Evolutionary conservation across 2,329 filamentous ascomycete species (phyloP), one percentile per base, ranked within the genome.

Genomic region (Cladosporium halotolerans): DNA sequence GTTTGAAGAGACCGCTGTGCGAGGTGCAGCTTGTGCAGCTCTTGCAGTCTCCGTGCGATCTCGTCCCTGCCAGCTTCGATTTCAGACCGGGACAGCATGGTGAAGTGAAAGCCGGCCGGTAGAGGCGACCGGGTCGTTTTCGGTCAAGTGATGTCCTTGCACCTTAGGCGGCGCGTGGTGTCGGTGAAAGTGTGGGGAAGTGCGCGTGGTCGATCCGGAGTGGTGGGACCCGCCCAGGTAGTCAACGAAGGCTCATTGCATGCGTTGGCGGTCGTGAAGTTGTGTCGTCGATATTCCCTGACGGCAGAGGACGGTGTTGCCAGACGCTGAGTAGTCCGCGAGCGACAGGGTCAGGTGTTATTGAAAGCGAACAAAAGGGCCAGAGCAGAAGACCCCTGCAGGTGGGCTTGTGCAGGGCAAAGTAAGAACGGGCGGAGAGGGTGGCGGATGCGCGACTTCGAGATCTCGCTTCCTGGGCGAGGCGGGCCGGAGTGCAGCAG

Each of bases 11-110:
- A 18, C 11, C 32, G 40, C 32, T 42, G 39, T 14, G 48, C 40
- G 18, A 51, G 48, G 31, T 51, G 48, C 32, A 51, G 38, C n/a
- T 51, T 51, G 48, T 51, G 48, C 8, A 51, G 23, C 14, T 51
- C 31, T 38, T 43, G 40, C 40, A 51, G 31, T 11, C 48, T 43
- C 18, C 48, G 34, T 7, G 48, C 48, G 11, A 51, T 51, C 31
- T 51, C 48, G 40, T 51, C 40, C 31, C 48, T 51, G 48, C 48
- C 48, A 16, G 48, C 48, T 14, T 51, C 48, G 40, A 51, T 14
- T 44, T 51, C 48, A 11, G 38, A 23, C 16, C 43, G 40, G 19
- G 16, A 34, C 11, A 40, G 40, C 48, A 51, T 51, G 48, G 14
- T 31, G 23, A 14, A 38, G 14, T 16, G 31, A 19, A 43, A 19